Evolutionary conservation across 2,329 filamentous ascomycete species (phyloP).

Genomic region (Alternaria arborescens): DNA sequence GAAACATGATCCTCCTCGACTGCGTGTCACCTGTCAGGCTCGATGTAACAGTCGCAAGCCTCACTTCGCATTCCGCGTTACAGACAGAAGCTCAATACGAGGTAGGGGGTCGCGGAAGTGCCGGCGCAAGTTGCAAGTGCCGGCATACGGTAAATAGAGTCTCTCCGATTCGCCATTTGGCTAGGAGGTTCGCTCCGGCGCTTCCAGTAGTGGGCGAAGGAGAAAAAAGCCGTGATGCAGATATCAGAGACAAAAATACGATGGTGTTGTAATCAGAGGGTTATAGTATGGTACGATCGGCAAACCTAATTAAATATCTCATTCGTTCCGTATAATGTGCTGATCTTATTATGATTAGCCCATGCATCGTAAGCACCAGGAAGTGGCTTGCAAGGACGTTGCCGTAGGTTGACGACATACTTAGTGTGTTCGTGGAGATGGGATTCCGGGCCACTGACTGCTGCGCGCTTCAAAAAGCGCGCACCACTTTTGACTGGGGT

Average conservation of each 20-base stretch:
- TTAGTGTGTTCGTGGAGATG: neutral
- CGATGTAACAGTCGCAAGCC: neutral
- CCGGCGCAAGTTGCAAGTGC: slow-evolving; percentile 11
- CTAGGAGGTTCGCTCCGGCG: slow-evolving; percentile 2
- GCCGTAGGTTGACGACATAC: neutral
- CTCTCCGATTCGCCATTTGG: neutral
- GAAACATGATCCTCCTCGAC: slow-evolving; percentile 18
- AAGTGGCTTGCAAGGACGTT: neutral
- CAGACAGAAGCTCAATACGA: neutral
- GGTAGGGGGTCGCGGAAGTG: slow-evolving; percentile 1
- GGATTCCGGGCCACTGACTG: neutral
- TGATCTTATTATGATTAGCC: slow-evolving; percentile 4
- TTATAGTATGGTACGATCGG: slow-evolving; percentile 1
- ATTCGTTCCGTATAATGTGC: slow-evolving; percentile 3
- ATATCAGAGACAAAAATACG: neutral
- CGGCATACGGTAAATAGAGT: slow-evolving; percentile 3
- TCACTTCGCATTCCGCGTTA: neutral
- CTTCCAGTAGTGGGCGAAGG: neutral
- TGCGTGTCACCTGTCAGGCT: slow-evolving; percentile 15
- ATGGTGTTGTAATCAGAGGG: neutral
- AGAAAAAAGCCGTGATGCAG: neutral
- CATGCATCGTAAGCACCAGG: slow-evolving; percentile 3
- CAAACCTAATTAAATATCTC: slow-evolving; percentile 13
- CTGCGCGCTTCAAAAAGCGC: neutral
- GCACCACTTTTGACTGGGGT: neutral